Evolutionary conservation across 441 rosid species (phyloP).

Genomic region (Isatis lusitanica): DNA sequence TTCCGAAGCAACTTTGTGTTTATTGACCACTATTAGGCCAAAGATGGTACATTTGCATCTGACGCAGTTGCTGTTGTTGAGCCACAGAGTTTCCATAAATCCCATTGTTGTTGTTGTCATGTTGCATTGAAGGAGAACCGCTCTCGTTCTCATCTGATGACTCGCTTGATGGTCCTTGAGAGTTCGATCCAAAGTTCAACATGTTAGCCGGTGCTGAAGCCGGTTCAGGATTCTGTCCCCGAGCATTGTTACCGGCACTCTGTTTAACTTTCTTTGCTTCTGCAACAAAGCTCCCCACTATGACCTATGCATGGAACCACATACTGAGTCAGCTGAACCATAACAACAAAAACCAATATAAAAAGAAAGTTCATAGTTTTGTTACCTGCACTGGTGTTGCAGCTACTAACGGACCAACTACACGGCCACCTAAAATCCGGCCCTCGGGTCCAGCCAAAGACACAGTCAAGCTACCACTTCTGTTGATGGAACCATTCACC

Average conservation of each 20-base stretch:
- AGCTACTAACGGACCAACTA: constrained; percentile 71
- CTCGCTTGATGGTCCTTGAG: constrained; percentile 73
- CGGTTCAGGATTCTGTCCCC: constrained; percentile 46
- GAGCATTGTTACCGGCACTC: constrained; percentile 7
- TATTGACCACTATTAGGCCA: constrained; percentile 55
- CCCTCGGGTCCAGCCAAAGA: constrained; percentile 81
- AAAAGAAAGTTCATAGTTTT: not conserved
- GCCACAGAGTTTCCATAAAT: constrained; percentile 46
- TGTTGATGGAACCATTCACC: constrained; percentile 43
- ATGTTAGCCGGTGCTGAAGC: constrained; percentile 51
- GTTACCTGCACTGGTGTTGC: constrained; percentile 85
- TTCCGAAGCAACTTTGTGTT: not conserved
- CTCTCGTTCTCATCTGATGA: constrained; percentile 75
- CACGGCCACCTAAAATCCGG: constrained; percentile 76
- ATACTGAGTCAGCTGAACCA: not conserved
- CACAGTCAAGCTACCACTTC: constrained; percentile 62
- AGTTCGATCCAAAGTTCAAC: constrained; percentile 62
- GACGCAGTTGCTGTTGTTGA: constrained; percentile 37
- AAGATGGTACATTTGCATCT: constrained; percentile 45
- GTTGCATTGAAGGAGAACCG: constrained; percentile 49
- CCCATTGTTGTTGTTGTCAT: constrained; percentile 25
- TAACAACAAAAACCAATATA: not conserved
- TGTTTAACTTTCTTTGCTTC: constrained; percentile 57
- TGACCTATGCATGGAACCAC: constrained; percentile 47
- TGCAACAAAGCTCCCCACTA: constrained; percentile 79